phyloP scores from a whole-genome alignment of 257 asterid species.

The Fraxinus anomala region DNA sequence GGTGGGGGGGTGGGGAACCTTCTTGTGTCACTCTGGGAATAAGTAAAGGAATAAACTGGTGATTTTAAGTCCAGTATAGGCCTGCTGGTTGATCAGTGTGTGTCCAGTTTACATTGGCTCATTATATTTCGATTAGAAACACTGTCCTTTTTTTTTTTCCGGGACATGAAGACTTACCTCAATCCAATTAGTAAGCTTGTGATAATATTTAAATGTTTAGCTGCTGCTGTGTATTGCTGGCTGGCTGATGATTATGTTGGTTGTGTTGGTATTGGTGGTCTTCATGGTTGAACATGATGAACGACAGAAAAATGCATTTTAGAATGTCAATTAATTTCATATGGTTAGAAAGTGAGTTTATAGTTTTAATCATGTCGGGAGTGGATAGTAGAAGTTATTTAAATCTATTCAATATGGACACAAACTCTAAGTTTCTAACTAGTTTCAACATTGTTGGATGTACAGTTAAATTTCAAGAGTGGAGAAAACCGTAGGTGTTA shows the following conservation, averaged over 20 bases:
- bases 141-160: no score
- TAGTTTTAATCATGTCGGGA: not conserved
- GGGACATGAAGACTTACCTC: not conserved
- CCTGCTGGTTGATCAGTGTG: no score
- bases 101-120: no score
- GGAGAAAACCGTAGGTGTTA: not conserved
- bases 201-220: not conserved
- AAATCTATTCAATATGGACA: conserved; percentile 6
- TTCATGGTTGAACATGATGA: not conserved
- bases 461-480: conserved; percentile 22
- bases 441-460: conserved; percentile 12
- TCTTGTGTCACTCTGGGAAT: no score
- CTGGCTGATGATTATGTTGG: not conserved
- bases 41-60: no score
- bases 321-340: not conserved
- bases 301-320: not conserved
- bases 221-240: not conserved
- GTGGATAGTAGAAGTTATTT: no score
- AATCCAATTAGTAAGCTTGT: not conserved
- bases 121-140: no score
- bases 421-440: not conserved
- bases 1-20: no score
- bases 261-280: not conserved
- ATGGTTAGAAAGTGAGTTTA: not conserved
- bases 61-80: no score